phyloP scores from a whole-genome alignment of 805 yeast species.

The Spathaspora sp. region DNA sequence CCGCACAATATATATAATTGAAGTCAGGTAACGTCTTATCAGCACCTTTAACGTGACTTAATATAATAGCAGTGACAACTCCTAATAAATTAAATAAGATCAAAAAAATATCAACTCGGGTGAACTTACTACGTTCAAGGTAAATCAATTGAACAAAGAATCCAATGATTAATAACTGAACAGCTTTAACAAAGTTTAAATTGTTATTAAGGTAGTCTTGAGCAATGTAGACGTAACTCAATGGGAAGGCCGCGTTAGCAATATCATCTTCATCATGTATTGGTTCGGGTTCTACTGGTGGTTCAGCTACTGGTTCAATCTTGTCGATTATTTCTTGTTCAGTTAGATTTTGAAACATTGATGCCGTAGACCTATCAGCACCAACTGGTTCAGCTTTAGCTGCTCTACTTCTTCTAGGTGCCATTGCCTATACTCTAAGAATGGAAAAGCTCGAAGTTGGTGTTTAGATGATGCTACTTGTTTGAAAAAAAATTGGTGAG shows the following conservation, averaged over 20 bases:
- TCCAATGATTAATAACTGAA: slow-evolving; percentile 27
- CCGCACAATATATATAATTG: slow-evolving; percentile 30
- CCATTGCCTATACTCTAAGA: not conserved
- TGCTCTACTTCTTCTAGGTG: slow-evolving; percentile 1
- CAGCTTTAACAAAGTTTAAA: slow-evolving; percentile 24
- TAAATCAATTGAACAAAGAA: slow-evolving; percentile 30
- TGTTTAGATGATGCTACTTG: too few relatives aligned
- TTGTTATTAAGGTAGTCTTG: slow-evolving; percentile 39
- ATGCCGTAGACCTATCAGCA: slow-evolving; percentile 11
- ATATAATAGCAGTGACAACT: slow-evolving; percentile 23
- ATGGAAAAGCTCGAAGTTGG: too few relatives aligned
- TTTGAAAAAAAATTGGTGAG: too few relatives aligned
- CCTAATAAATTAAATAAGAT: slow-evolving; percentile 35
- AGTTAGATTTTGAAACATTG: slow-evolving; percentile 9
- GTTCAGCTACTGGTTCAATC: too few relatives aligned
- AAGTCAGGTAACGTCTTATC: slow-evolving; percentile 29
- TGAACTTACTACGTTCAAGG: slow-evolving; percentile 14
- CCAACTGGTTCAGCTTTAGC: not conserved
- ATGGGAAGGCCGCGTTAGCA: slow-evolving; percentile 17
- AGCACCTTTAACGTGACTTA: slow-evolving; percentile 20
- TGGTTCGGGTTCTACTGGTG: not conserved
- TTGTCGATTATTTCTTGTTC: not conserved
- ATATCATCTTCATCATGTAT: slow-evolving; percentile 7
- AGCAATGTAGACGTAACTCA: slow-evolving; percentile 22
- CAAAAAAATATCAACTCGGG: slow-evolving; percentile 13